Percentiles rank a stretch among this genome's conserved stretches.
These are phyloP conservation scores for Trebouxia sp. DNA, from an alignment of 139 green algal species.

Conservation along the genomic window DNA sequence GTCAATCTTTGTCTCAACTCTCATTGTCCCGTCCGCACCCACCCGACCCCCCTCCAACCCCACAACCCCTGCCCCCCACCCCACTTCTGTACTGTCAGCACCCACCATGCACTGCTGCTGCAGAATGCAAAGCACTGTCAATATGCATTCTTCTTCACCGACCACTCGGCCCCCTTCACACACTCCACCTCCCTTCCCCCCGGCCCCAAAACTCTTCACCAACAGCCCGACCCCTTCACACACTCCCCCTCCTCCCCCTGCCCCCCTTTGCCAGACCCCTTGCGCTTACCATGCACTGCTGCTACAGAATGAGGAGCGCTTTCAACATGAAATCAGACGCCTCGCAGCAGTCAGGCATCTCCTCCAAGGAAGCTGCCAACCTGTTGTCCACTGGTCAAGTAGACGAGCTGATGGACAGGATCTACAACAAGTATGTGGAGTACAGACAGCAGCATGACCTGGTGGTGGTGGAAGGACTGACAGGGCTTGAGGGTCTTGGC, in stretches of 20 bases:
- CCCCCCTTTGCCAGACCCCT: background rate
- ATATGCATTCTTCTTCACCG: conserved; percentile 35
- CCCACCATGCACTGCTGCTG: background rate
- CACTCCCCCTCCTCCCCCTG: background rate
- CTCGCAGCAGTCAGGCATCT: conserved; percentile 25
- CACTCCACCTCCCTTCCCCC: no score
- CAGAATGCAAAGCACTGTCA: conserved; percentile 38
- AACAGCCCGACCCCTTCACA: background rate
- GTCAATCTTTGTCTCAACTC: no score
- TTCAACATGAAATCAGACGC: conserved; percentile 36
- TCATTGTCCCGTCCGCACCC: no score
- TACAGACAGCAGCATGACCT: conserved; percentile 61
- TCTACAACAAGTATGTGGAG: conserved; percentile 34
- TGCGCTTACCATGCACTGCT: background rate
- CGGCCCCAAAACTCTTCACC: no score
- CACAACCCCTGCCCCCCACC: no score
- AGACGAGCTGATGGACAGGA: conserved; percentile 49
- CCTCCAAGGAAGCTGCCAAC: conserved; percentile 34
- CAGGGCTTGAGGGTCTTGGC: conserved; percentile 13
- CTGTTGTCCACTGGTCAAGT: conserved; percentile 31
- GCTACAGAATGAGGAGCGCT: conserved; percentile 31
- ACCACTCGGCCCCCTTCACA: no score
- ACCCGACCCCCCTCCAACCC: no score
- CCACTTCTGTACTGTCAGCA: background rate
- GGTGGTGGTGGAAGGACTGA: conserved; percentile 59